These are phyloP conservation scores for Pseudogymnoascus sp. DNA, from an alignment of 2,329 filamentous ascomycete genomes.

Conservation along the genomic window DNA sequence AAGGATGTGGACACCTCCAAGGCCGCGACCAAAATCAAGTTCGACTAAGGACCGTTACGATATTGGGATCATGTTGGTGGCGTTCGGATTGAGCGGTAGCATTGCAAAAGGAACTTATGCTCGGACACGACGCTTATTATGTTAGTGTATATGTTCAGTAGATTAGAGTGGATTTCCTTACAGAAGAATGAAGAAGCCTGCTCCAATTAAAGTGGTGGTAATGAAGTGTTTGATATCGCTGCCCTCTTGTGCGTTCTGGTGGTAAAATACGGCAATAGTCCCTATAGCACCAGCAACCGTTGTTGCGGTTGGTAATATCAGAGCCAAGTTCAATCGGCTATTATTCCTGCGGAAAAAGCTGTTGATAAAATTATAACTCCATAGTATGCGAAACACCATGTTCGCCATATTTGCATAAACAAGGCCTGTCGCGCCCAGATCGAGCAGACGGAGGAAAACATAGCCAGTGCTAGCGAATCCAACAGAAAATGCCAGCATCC, in stretches of 20 bases:
- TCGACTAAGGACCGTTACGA: conserved; percentile 49
- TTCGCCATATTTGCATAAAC: conserved; percentile 85
- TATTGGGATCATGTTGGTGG: conserved; percentile 10
- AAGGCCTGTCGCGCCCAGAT: conserved; percentile 68
- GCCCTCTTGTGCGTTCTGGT: conserved; percentile 3
- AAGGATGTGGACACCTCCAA: conserved; percentile 81
- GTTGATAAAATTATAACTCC: conserved; percentile 68
- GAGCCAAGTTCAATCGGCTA: conserved; percentile 34
- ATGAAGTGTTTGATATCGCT: conserved; percentile 1
- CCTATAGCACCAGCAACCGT: conserved; percentile 39
- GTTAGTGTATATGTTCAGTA: conserved; percentile 17
- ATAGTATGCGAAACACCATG: conserved; percentile 76
- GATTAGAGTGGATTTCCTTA: conserved; percentile 29
- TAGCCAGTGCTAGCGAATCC: conserved; percentile 70
- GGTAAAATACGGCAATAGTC: conserved; percentile 35
- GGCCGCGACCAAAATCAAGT: conserved; percentile 85
- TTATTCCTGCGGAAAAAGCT: conserved; percentile 49
- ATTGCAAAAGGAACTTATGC: conserved; percentile 44
- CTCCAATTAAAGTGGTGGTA: conserved; percentile 4
- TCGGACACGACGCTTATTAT: conserved; percentile 44
- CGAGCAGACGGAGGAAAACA: conserved; percentile 60
- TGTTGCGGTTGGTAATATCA: conserved; percentile 37
- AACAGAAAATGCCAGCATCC: conserved; percentile 76
- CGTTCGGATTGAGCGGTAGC: conserved; percentile 35
- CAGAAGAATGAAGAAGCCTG: conserved; percentile 10